Percentiles rank a stretch among this genome's conserved stretches.
phyloP scores from a whole-genome alignment of 257 asterid genomes.

The Lantana camara region DNA sequence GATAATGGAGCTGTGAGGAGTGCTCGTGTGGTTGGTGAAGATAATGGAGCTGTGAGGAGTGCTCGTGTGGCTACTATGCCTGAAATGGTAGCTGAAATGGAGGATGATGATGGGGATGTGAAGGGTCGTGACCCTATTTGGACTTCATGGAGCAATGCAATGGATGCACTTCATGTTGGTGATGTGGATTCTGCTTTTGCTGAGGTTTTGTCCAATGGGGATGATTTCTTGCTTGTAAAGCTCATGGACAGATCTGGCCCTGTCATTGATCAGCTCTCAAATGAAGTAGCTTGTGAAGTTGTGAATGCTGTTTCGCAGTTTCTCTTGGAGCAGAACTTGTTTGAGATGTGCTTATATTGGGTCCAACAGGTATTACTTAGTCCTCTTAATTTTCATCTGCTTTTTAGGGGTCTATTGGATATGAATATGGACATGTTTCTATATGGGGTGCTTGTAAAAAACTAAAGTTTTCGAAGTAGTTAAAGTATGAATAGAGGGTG shows the following conservation, averaged over 20 bases:
- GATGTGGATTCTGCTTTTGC: constrained; percentile 89
- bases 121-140: constrained; percentile 83
- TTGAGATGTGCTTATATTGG: constrained; percentile 85
- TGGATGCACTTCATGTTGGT: constrained; percentile 88
- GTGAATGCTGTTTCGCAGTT: constrained; percentile 80
- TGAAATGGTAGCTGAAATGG: constrained; percentile 83
- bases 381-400: not conserved
- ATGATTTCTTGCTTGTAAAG: constrained; percentile 83
- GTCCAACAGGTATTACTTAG: constrained; percentile 78
- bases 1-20: constrained; percentile 67
- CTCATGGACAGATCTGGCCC: constrained; percentile 98
- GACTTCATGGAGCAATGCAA: constrained; percentile 92
- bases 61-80: constrained; percentile 85
- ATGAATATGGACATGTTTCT: not conserved
- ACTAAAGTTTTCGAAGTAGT: too few species aligned
- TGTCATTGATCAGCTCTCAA: constrained; percentile 78
- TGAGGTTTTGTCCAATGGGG: constrained; percentile 82
- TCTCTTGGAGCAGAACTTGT: constrained; percentile 69
- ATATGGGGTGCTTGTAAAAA: not conserved
- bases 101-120: constrained; percentile 55
- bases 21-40: constrained; percentile 80
- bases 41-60: constrained; percentile 64
- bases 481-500: too few species aligned
- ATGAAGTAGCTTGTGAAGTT: constrained; percentile 73
- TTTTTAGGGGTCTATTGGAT: constrained; percentile 12